Evolutionary conservation across 169 alveolate genomes (phyloP).

Genomic region (Plasmodium gallinaceum): DNA sequence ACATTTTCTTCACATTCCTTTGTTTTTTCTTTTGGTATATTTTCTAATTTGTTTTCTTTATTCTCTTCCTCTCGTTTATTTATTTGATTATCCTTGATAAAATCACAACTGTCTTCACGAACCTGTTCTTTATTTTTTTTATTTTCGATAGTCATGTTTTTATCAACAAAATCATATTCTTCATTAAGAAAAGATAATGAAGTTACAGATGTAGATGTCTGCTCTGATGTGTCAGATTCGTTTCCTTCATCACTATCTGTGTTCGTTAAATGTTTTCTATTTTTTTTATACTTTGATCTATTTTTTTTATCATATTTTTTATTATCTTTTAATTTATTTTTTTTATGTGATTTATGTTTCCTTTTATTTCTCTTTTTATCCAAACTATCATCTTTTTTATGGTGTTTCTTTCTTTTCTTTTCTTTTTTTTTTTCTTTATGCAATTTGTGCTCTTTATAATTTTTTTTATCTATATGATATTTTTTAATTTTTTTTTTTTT

Average conservation of each 20-base stretch:
- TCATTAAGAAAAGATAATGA: conserved; percentile 63
- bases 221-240: background rate
- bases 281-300: conserved; percentile 12
- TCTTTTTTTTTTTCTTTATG: conserved; percentile 4
- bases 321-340: conserved; percentile 22
- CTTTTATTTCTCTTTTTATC: background rate
- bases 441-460: background rate
- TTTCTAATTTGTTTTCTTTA: conserved; percentile 3
- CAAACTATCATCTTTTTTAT: background rate
- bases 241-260: conserved; percentile 6
- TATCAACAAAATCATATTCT: conserved; percentile 47
- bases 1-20: background rate
- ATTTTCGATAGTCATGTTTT: background rate
- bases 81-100: background rate
- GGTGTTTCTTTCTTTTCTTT: conserved; percentile 7
- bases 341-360: background rate
- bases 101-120: background rate
- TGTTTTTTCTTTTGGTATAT: background rate
- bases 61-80: background rate
- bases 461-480: conserved; percentile 16
- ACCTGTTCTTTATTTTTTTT: background rate
- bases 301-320: conserved; percentile 8
- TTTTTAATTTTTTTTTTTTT: conserved; percentile 7
- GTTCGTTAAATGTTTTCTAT: conserved; percentile 4
- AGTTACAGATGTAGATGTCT: conserved; percentile 25